A percentile compares a stretch with the other conserved stretches of the same genome.
Evolutionary conservation across 306 rosid genomes (phyloP).

Genomic region (Boehmeria nivea): DNA sequence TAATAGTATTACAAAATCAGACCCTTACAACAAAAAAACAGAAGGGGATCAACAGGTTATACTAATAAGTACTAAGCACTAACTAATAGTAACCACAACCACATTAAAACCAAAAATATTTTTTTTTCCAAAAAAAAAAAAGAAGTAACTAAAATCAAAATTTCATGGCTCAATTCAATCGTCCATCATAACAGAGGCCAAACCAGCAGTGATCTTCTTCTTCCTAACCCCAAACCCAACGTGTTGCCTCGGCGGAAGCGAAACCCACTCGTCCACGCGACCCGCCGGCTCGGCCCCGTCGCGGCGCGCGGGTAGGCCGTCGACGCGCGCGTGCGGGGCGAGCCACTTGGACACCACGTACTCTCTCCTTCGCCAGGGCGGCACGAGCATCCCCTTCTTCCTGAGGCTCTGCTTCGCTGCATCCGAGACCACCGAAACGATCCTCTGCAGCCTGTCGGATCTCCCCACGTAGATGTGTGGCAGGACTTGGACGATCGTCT

Average conservation of each 20-base stretch:
- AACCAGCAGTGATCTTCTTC: slow-evolving; percentile 39
- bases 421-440: slow-evolving; percentile 57
- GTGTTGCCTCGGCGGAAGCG: slow-evolving; percentile 38
- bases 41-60: slow-evolving; percentile 44
- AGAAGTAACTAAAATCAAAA: slow-evolving; percentile 31
- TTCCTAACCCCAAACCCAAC: slow-evolving; percentile 28
- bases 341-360: slow-evolving; percentile 79
- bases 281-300: background rate
- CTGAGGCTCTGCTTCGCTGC: slow-evolving; percentile 74
- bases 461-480: slow-evolving; percentile 65
- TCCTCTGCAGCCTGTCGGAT: slow-evolving; percentile 48
- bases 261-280: slow-evolving; percentile 33
- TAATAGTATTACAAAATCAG: slow-evolving; percentile 40
- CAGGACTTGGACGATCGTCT: slow-evolving; percentile 52
- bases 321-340: slow-evolving; percentile 37
- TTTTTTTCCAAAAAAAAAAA: background rate
- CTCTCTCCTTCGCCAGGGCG: slow-evolving; percentile 73
- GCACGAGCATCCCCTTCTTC: slow-evolving; percentile 68
- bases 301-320: background rate
- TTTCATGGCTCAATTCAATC: slow-evolving; percentile 33
- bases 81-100: too few species aligned
- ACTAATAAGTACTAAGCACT: too few species aligned
- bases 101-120: slow-evolving; percentile 5
- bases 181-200: slow-evolving; percentile 49
- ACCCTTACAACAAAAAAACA: slow-evolving; percentile 54